Base-by-base conservation (phyloP, 2,329 filamentous ascomycete genomes). In the Pseudogymnoascus sp. region DNA sequence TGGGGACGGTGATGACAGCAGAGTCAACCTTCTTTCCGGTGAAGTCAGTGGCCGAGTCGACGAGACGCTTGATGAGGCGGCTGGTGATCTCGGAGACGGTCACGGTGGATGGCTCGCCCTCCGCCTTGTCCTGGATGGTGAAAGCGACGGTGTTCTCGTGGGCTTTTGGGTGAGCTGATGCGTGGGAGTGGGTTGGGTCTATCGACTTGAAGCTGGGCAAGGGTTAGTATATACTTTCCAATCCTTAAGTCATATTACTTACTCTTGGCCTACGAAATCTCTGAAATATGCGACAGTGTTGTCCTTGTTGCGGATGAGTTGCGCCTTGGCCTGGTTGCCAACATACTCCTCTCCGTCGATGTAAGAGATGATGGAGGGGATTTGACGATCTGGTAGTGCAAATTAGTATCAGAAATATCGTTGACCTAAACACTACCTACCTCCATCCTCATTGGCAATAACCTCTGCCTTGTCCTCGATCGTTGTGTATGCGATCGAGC, bases 371-470 rank as follows among this genome's bases (percentile, higher is more conserved):
- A 95, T 86, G 45, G 92, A 91, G 68, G 94, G 94, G 68, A 99
- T 99, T 77, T 97, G 93, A 76, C 94, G 92, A 78, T 99, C 94
- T 93, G 68, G 11, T 52, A 16, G 1, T 11, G 42, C 23, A 52
- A 52, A 3, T 52, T 52, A 69, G 63, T 41, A 61, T 22, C 35
- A 28, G 45, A 62, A 42, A 14, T 33, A 52, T 52, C 7, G 14
- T 16, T 4, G 3, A 14, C 8, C 35, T 49, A 62, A 52, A 49
- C 25, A 61, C n/a, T 25, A 78, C 85, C 73, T 75, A 92, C 91
- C 91, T 82, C 94, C 94, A 74, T 97, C 94, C 80, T 97, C 94
- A 79, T 99, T 97, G 73, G 94, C 94, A 79, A 99, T 97, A 67
- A 99, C 93, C 76, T 97, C 91, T 67, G 92, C 88, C 82, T 95